Evolutionary conservation across 1,284 basidiomycete genomes (phyloP).

Genomic region (Pseudozyma flocculosa): DNA sequence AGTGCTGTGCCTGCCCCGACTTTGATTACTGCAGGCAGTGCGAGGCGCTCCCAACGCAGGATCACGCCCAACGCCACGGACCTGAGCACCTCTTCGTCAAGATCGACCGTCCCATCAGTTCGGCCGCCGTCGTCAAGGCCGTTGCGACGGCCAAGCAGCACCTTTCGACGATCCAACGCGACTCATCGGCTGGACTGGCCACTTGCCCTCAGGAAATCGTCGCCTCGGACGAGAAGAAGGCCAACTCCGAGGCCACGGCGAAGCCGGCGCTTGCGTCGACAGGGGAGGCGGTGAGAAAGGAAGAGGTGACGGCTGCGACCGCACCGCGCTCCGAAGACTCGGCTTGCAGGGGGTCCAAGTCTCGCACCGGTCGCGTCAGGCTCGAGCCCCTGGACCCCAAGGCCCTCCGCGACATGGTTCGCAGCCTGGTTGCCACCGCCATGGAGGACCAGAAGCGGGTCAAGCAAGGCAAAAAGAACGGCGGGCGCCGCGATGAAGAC

Average conservation of each 20-base stretch:
- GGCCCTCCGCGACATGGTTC: neutral
- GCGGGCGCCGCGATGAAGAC: neutral
- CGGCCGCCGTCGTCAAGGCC: too few species aligned
- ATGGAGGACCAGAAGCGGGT: neutral
- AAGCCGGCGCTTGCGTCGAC: too few species aligned
- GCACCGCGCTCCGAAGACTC: too few species aligned
- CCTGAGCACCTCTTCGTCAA: conserved; percentile 25
- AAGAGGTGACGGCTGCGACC: too few species aligned
- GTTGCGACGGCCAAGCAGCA: too few species aligned
- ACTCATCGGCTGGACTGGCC: too few species aligned
- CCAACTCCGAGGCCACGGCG: too few species aligned
- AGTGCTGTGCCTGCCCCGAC: conserved; percentile 20
- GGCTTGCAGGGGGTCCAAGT: too few species aligned
- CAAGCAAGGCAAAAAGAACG: neutral
- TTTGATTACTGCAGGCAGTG: conserved; percentile 30
- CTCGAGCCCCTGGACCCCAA: neutral
- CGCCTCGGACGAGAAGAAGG: too few species aligned
- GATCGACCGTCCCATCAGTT: conserved; percentile 6
- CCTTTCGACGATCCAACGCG: too few species aligned
- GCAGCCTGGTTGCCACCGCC: neutral
- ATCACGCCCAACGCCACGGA: conserved; percentile 9
- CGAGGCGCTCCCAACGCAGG: conserved; percentile 14
- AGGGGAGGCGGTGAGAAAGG: too few species aligned
- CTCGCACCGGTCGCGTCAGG: neutral
- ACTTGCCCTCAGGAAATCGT: too few species aligned